Base-by-base conservation (phyloP, 163 green algal species). In the Chlorella variabilis region DNA sequence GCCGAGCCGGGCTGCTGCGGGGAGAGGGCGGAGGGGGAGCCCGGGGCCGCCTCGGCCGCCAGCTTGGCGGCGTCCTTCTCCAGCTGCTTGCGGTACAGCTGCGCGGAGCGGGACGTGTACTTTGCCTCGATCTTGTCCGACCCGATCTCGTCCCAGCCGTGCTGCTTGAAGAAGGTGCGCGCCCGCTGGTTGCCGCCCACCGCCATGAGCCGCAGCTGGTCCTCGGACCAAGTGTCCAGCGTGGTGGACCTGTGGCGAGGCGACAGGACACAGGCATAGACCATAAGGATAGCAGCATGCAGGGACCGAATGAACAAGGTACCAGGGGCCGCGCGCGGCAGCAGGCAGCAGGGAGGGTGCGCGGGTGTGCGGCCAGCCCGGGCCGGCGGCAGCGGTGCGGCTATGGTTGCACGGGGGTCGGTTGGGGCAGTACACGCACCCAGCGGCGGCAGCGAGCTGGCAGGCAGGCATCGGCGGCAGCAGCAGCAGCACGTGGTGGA, bases 121-220 rank as follows among this genome's bases (percentile, higher is more conserved):
- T 99, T 99, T 49, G 89, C 78, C 88, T 98, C 93, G 61, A 98
- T 98, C 81, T 98, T 98, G 87, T 98, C 96, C 5, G 36, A 5
- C 33, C 78, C 67, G 9, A 93, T 45, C 65, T 97, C 94, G n/a
- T 93, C 91, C 94, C 95, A 99, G 18, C 97, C 97, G 87, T 99
- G 95, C 90, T 99, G 94, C 85, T 98, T 98, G 92, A 99, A 99
- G 84, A 98, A 99, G 59, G 92, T 90, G 13, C 94, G 89, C 0
- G 93, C 96, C 2, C 93, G 86, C 48, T 91, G 87, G 84, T 99
- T 99, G 68, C 97, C 97, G 18, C 96, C 96, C 34, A 96, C 88
- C 6, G 88, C 88, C 94, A 99, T 98, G 25, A 98, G 83, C 89
- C 95, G 90, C 29, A 99, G 89, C 89, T 99, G 96, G 6, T 98